phyloP scores from a whole-genome alignment of 331 rosid genomes.

The Ulmus americana region DNA sequence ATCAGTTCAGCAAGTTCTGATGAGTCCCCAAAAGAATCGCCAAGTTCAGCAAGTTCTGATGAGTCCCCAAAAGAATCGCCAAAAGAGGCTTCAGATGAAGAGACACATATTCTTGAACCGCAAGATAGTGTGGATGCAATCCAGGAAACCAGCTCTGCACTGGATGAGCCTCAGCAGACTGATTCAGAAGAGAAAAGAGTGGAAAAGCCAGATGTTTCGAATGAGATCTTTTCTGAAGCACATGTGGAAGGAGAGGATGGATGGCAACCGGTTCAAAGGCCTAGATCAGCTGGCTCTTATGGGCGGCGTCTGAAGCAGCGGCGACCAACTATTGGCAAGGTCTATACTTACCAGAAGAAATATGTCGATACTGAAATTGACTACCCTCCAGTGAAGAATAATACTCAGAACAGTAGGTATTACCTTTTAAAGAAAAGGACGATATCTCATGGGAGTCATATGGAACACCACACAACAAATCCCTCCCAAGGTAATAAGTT shows the following conservation, averaged over 20 bases:
- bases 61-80: conserved; percentile 69
- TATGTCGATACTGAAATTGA: conserved; percentile 50
- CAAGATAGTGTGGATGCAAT: conserved; percentile 38
- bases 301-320: conserved; percentile 75
- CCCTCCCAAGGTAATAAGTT: conserved; percentile 59
- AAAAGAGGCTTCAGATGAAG: conserved; percentile 71
- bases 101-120: conserved; percentile 36
- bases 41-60: conserved; percentile 45
- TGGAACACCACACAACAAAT: conserved; percentile 51
- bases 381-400: conserved; percentile 41
- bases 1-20: conserved; percentile 46
- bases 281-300: conserved; percentile 75
- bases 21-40: conserved; percentile 67
- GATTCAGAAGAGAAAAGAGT: conserved; percentile 37
- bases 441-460: conserved; percentile 55
- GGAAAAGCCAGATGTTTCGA: conserved; percentile 38
- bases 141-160: conserved; percentile 43
- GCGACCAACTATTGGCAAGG: conserved; percentile 69
- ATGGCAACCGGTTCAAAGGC: conserved; percentile 97
- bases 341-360: conserved; percentile 69
- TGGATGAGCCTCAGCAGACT: conserved; percentile 43
- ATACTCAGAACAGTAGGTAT: conserved; percentile 48
- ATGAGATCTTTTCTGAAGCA: conserved; percentile 47
- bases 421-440: conserved; percentile 75
- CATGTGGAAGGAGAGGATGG: conserved; percentile 82